Percentiles rank a stretch among this genome's conserved stretches.
Conservation (phyloP, 108 stramenopile species). For the Pseudonitzschia delicatissima region DNA sequence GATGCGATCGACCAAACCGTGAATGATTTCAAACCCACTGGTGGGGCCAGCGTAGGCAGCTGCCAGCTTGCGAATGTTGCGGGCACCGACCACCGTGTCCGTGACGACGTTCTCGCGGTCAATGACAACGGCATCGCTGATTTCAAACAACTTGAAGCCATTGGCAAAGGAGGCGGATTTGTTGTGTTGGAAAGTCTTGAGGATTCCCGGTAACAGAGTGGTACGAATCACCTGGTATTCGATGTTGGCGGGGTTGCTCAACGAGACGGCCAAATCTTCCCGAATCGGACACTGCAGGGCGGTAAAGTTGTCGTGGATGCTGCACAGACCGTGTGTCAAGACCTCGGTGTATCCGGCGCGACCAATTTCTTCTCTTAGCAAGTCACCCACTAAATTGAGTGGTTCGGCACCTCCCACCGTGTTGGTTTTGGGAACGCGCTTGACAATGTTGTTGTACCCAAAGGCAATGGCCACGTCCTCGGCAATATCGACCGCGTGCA, state of each 20-base stretch:
- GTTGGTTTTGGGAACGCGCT: constrained; percentile 54
- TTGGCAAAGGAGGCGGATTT: constrained; percentile 70
- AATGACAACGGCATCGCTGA: constrained; percentile 92
- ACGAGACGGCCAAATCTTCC: constrained; percentile 71
- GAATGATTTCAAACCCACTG: constrained; percentile 97
- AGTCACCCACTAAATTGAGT: constrained; percentile 76
- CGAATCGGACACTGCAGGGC: constrained; percentile 61
- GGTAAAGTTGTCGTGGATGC: constrained; percentile 91
- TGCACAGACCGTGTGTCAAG: constrained; percentile 90
- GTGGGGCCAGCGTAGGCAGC: constrained; percentile 93
- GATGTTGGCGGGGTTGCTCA: constrained; percentile 95
- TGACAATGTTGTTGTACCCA: constrained; percentile 98
- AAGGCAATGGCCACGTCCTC: constrained; percentile 99
- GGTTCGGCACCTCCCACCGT: constrained; percentile 31
- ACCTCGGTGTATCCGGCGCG: constrained; percentile 93
- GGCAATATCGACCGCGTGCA: constrained; percentile 97
- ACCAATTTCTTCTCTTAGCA: constrained; percentile 95
- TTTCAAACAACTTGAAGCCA: constrained; percentile 93
- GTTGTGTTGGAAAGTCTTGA: constrained; percentile 96
- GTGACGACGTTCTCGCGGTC: constrained; percentile 83
- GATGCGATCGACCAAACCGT: constrained; percentile 96
- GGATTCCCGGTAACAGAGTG: constrained; percentile 91
- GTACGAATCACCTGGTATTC: constrained; percentile 98
- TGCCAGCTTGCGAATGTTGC: constrained; percentile 82
- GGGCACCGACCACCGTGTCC: constrained; percentile 91